A percentile compares a stretch with the other conserved stretches of the same genome.
These are phyloP conservation scores for Hypoxylon sp. DNA, from an alignment of 2,329 filamentous ascomycete species.

Conservation along the genomic window DNA sequence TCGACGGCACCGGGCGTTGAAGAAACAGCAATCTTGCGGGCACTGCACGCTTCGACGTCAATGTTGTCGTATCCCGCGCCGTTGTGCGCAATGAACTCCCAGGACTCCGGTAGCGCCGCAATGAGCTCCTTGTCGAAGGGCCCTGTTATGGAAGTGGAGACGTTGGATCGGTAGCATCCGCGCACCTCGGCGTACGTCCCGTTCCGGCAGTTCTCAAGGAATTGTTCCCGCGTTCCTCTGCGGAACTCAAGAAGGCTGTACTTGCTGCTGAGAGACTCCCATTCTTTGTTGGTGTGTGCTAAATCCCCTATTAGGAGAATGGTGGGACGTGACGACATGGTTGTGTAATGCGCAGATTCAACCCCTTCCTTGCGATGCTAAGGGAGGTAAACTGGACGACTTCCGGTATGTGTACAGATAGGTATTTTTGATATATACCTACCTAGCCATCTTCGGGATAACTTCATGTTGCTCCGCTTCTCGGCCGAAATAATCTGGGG, in stretches of 20 bases:
- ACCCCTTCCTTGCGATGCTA: neutral
- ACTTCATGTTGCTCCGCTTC: neutral
- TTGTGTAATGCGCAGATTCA: neutral
- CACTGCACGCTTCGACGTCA: constrained; percentile 67
- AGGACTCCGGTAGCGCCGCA: constrained; percentile 59
- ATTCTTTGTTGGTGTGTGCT: constrained; percentile 44
- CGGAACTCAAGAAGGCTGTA: constrained; percentile 50
- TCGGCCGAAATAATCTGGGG: neutral
- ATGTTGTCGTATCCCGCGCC: constrained; percentile 74
- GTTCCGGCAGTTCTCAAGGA: constrained; percentile 48
- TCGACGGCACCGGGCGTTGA: constrained; percentile 57
- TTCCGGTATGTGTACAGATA: neutral
- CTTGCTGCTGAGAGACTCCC: constrained; percentile 48
- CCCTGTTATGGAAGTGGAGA: constrained; percentile 47
- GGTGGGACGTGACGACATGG: constrained; percentile 44
- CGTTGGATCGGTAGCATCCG: constrained; percentile 51
- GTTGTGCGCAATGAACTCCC: constrained; percentile 67
- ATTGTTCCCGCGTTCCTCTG: constrained; percentile 46
- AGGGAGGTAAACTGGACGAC: neutral
- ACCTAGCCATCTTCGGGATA: neutral
- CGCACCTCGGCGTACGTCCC: constrained; percentile 49
- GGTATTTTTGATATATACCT: neutral
- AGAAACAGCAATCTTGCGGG: constrained; percentile 50
- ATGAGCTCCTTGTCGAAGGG: constrained; percentile 64
- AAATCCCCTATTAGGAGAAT: constrained; percentile 50